Percentiles rank a stretch among this genome's conserved stretches.
Evolutionary conservation across 306 rosid species (phyloP).

Genomic region (Ammopiptanthus mongolicus): DNA sequence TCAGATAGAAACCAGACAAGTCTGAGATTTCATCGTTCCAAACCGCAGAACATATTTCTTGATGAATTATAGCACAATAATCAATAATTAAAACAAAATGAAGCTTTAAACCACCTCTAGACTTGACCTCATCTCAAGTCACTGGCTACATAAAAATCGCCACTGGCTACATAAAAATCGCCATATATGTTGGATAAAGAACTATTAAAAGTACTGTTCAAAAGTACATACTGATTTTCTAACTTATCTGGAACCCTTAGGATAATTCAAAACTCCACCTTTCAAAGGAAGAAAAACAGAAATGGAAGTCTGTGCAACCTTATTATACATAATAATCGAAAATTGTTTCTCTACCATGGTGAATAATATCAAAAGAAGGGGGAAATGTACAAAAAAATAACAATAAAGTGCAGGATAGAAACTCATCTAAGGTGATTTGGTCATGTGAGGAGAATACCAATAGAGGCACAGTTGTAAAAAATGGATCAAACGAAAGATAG

Average conservation of each 20-base stretch:
- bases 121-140: not conserved
- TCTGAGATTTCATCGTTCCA: constrained; percentile 26
- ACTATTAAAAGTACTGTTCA: not conserved
- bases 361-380: not conserved
- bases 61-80: constrained; percentile 13
- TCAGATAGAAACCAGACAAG: constrained; percentile 38
- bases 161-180: too few relatives aligned
- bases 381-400: not conserved
- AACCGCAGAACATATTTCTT: not conserved
- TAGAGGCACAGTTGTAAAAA: not conserved
- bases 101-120: constrained; percentile 6
- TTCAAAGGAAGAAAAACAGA: not conserved
- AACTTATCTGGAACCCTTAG: not conserved
- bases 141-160: not conserved
- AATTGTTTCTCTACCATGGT: not conserved
- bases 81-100: not conserved
- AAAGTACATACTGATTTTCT: not conserved
- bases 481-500: not conserved
- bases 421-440: not conserved
- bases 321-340: not conserved
- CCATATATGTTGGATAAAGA: not conserved
- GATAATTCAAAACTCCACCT: not conserved
- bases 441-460: not conserved
- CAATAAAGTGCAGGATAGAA: constrained; percentile 1
- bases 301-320: constrained; percentile 1